Conservation (phyloP, 768 basidiomycete species). For the Mycena venus region DNA sequence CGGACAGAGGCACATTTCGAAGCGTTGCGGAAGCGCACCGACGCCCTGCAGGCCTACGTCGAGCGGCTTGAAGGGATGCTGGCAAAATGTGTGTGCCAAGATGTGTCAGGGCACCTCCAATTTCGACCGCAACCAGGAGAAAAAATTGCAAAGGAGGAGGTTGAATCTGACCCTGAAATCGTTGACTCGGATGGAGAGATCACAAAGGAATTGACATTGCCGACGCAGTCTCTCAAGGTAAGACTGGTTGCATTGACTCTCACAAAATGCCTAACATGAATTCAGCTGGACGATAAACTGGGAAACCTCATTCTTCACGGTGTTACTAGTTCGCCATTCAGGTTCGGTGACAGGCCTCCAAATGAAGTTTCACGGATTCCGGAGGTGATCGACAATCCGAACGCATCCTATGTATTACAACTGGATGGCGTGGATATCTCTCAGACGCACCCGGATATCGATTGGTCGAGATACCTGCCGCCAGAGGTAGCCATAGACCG, state of each 20-base stretch:
- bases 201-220: slow-evolving; percentile 19
- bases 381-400: not conserved
- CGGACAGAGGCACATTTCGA: slow-evolving; percentile 34
- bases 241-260: not conserved
- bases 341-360: not conserved
- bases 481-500: not conserved
- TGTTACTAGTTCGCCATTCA: not conserved
- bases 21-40: slow-evolving; percentile 27
- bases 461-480: slow-evolving; percentile 34
- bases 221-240: slow-evolving; percentile 26
- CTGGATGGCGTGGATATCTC: slow-evolving; percentile 21
- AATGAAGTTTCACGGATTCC: not conserved
- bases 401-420: slow-evolving; percentile 23
- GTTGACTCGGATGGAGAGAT: slow-evolving; percentile 28
- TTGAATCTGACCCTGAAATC: not conserved
- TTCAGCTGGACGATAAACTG: slow-evolving; percentile 24
- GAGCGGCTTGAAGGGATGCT: slow-evolving; percentile 18
- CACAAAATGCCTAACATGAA: not conserved
- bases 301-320: slow-evolving; percentile 22
- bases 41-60: slow-evolving; percentile 20
- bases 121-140: not conserved
- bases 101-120: slow-evolving; percentile 12
- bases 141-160: not conserved
- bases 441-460: slow-evolving; percentile 2
- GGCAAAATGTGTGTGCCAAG: slow-evolving; percentile 27